A percentile compares a stretch with the other conserved stretches of the same genome.
Evolutionary conservation across 495 filamentous ascomycete species (phyloP).

Genomic region (Aspergillus taichungensis): DNA sequence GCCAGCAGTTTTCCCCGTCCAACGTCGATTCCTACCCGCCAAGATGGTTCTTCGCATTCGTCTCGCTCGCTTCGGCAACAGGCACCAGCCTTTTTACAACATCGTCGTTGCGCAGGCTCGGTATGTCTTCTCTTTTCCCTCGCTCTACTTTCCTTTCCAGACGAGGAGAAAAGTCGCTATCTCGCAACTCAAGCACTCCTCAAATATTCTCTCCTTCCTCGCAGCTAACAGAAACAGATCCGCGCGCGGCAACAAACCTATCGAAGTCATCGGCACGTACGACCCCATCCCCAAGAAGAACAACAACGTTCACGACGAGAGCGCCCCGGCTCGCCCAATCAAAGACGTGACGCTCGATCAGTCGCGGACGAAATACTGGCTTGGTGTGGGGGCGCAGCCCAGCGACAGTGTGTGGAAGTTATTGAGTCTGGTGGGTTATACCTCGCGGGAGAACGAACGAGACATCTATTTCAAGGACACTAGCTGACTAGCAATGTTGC

Average conservation of each 20-base stretch:
- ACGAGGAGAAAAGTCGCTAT: not conserved
- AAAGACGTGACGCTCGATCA: constrained; percentile 89
- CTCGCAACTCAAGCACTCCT: not conserved
- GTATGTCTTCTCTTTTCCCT: constrained; percentile 39
- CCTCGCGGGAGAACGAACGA: not conserved
- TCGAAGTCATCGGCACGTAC: constrained; percentile 95
- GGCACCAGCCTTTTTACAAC: constrained; percentile 84
- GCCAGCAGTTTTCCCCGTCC: not conserved
- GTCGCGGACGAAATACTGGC: constrained; percentile 81
- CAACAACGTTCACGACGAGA: constrained; percentile 52
- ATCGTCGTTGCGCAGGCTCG: constrained; percentile 94
- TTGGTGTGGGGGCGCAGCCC: constrained; percentile 93
- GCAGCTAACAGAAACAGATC: constrained; percentile 23
- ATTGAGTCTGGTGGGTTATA: constrained; percentile 63
- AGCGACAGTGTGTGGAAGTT: constrained; percentile 82
- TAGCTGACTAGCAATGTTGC: not conserved
- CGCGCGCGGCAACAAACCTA: constrained; percentile 72
- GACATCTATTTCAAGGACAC: not conserved
- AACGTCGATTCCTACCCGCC: constrained; percentile 9
- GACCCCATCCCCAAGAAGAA: constrained; percentile 72
- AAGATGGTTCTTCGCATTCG: constrained; percentile 89
- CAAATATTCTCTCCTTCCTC: not conserved
- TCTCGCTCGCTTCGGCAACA: constrained; percentile 86
- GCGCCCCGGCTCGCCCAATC: constrained; percentile 49
- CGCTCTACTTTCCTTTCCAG: not conserved